phyloP scores from a whole-genome alignment of 2,329 filamentous ascomycete species.

The Aspergillus spinulosporus region DNA sequence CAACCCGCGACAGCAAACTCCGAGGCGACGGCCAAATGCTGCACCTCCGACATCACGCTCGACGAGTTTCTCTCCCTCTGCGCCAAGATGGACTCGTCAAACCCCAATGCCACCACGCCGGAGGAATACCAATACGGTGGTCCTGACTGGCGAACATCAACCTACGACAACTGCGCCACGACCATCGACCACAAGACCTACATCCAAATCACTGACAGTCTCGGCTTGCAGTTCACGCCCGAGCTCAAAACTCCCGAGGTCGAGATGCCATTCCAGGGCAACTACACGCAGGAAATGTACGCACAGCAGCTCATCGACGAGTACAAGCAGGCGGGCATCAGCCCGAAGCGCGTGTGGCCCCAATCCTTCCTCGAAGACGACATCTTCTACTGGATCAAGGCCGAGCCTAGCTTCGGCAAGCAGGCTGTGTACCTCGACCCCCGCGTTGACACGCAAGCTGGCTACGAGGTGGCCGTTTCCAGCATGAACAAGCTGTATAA shows the following conservation, averaged over 20 bases:
- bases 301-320: conserved; percentile 26
- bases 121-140: conserved; percentile 24
- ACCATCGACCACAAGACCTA: conserved; percentile 22
- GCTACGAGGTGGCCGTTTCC: conserved; percentile 18
- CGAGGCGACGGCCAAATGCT: conserved; percentile 20
- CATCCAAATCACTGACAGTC: conserved; percentile 19
- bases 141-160: conserved; percentile 20
- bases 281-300: conserved; percentile 23
- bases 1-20: conserved; percentile 14
- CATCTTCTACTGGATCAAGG: conserved; percentile 23
- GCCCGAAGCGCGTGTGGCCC: conserved; percentile 21
- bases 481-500: conserved; percentile 14
- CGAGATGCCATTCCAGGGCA: conserved; percentile 21
- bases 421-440: conserved; percentile 24
- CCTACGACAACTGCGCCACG: conserved; percentile 22
- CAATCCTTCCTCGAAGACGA: conserved; percentile 24
- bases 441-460: conserved; percentile 19
- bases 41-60: conserved; percentile 23
- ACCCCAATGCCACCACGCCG: conserved; percentile 18
- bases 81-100: conserved; percentile 26
- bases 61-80: conserved; percentile 25
- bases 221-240: conserved; percentile 23
- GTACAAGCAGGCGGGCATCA: conserved; percentile 21
- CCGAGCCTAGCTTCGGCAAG: conserved; percentile 22
- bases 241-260: conserved; percentile 23